phyloP scores from a whole-genome alignment of 2,329 filamentous ascomycete species.

The Fusarium albosuccineum region DNA sequence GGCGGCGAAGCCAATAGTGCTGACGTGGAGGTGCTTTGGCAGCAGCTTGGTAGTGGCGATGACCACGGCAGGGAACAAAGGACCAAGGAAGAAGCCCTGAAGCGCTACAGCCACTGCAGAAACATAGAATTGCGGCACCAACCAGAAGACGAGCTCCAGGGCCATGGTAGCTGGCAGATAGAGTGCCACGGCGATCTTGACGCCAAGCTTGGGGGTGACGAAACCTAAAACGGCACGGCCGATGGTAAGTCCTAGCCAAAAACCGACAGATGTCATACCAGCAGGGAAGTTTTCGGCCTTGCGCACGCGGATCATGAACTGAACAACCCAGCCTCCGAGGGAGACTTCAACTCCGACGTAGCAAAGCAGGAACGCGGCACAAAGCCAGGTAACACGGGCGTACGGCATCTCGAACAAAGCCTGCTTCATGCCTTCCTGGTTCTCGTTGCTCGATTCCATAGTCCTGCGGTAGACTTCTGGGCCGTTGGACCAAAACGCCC shows the following conservation, averaged over 20 bases:
- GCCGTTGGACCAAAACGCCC: constrained; percentile 72
- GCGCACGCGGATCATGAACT: constrained; percentile 84
- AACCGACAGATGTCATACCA: constrained; percentile 82
- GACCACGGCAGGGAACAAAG: constrained; percentile 80
- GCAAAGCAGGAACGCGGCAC: constrained; percentile 77
- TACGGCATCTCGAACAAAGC: constrained; percentile 57
- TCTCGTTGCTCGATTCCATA: constrained; percentile 48
- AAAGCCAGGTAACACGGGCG: constrained; percentile 75
- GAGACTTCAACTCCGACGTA: constrained; percentile 84
- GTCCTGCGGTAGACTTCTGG: constrained; percentile 65
- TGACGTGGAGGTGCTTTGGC: constrained; percentile 80
- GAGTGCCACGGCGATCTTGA: constrained; percentile 70
- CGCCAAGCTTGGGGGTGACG: constrained; percentile 77
- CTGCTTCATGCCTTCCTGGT: constrained; percentile 36
- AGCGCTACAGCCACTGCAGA: constrained; percentile 78
- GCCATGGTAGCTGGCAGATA: constrained; percentile 76
- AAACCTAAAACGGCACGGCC: constrained; percentile 80
- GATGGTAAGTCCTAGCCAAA: constrained; percentile 84
- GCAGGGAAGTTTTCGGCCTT: constrained; percentile 75
- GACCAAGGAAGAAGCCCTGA: constrained; percentile 84
- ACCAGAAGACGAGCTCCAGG: constrained; percentile 82
- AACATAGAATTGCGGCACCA: constrained; percentile 82
- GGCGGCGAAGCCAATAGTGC: constrained; percentile 80
- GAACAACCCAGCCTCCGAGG: constrained; percentile 85
- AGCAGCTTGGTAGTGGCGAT: constrained; percentile 77